These are phyloP conservation scores for Caryopteris hybrid DNA, from an alignment of 305 asterid genomes.

Conservation along the genomic window DNA sequence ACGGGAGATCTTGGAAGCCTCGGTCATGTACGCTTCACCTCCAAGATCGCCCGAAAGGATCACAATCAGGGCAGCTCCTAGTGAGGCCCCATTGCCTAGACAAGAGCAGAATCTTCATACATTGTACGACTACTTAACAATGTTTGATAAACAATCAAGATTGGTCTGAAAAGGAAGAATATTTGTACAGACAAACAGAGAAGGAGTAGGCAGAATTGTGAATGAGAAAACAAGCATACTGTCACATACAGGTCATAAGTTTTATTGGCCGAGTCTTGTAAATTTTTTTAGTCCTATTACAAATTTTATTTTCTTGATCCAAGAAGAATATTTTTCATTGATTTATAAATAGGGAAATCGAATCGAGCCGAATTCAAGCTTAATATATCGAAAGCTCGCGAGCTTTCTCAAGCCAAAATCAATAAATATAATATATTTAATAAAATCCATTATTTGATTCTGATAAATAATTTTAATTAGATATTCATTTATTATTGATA, in stretches of 20 bases:
- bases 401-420: too few species aligned
- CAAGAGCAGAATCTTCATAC: conserved; percentile 33
- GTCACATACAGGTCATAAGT: not conserved
- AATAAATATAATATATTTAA: too few species aligned
- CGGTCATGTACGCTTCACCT: conserved; percentile 64
- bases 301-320: not conserved
- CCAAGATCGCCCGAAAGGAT: conserved; percentile 47
- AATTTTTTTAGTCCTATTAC: not conserved
- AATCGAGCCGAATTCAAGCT: too few species aligned
- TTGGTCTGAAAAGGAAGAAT: conserved; percentile 25
- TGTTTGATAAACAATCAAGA: conserved; percentile 53
- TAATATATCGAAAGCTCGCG: too few species aligned
- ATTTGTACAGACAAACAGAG: not conserved
- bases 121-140: conserved; percentile 44
- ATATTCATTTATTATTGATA: too few species aligned
- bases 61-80: conserved; percentile 30
- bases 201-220: conserved; percentile 6
- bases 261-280: conserved; percentile 1
- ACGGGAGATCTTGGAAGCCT: conserved; percentile 47
- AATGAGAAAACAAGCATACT: not conserved
- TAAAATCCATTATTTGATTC: too few species aligned
- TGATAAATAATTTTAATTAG: too few species aligned
- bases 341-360: too few species aligned
- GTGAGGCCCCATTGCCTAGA: conserved; percentile 43
- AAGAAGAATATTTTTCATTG: not conserved